Percentiles rank a stretch among this genome's conserved stretches.
Evolutionary conservation across 2,329 filamentous ascomycete species (phyloP).

Genomic region (Aspergillus puulaauensis): DNA sequence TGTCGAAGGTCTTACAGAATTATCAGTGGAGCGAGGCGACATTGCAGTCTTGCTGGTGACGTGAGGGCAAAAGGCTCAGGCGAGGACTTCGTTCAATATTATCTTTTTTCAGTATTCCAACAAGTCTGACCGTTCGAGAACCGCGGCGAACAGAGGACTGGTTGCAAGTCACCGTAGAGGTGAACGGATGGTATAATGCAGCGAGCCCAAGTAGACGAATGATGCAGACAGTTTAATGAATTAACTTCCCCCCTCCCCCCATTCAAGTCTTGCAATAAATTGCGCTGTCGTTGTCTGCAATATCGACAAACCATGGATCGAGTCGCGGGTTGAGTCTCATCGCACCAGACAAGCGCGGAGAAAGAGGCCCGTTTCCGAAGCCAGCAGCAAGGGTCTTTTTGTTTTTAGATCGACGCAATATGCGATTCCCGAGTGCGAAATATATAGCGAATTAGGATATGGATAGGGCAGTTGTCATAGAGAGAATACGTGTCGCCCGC

Average conservation of each 20-base stretch:
- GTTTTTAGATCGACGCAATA: background rate
- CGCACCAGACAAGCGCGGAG: slow-evolving; percentile 9
- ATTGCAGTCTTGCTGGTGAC: slow-evolving; percentile 34
- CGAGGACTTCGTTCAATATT: background rate
- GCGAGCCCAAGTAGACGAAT: background rate
- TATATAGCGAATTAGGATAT: background rate
- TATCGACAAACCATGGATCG: background rate
- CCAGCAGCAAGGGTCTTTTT: background rate
- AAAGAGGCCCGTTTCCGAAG: background rate
- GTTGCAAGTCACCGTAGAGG: background rate
- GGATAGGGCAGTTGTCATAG: background rate
- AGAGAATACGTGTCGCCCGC: slow-evolving; percentile 1
- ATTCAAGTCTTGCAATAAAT: slow-evolving; percentile 1
- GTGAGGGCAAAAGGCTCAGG: background rate
- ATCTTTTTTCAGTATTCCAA: background rate
- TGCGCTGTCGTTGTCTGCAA: background rate
- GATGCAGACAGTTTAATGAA: background rate
- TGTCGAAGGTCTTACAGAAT: slow-evolving; percentile 25
- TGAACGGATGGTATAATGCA: background rate
- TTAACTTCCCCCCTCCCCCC: slow-evolving; percentile 11
- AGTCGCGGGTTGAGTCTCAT: background rate
- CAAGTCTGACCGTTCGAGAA: background rate
- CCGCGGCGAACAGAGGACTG: background rate
- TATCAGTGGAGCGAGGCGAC: slow-evolving; percentile 33
- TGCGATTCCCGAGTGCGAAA: background rate